Base-by-base conservation (phyloP, 169 alveolate genomes). In the Plasmodium ovale region DNA sequence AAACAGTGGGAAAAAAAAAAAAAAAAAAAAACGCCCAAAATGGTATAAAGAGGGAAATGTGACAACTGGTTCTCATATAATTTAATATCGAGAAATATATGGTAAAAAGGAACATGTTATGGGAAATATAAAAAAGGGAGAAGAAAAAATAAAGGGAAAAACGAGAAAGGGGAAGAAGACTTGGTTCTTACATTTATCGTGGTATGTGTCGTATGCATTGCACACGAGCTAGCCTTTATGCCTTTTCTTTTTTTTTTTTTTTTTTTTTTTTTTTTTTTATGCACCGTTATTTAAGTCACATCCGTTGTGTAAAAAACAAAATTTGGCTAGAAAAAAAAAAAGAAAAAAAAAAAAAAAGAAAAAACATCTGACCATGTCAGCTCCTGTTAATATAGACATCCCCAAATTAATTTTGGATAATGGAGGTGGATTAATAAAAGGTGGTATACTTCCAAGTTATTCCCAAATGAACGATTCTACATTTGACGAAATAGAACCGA, bases 391-490 rank as follows among this genome's bases (percentile, higher is more conserved):
- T 84, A 89, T 92, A 23, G 94, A 94, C 70, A 88, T 73, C 60
- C 97, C 96, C 39, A 65, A 95, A 68, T 92, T 94, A 9, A 97
- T 95, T 35, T 70, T 95, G 42, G 98, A 95, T 70, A 93, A 94
- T 74, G 98, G 98, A 35, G 93, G 95, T n/a, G 98, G 98, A 42
- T 74, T 67, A 54, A 70, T 95, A 49, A 95, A 95, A 89, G 93
- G 94, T 21, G 97, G 97, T 19, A 87, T 92, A 67, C 94, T 95
- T 14, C 91, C 91, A 2, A 68, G 70, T 6, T 84, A 84, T 56
- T 84, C 91, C 7, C 87, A 67, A 59, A 3, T 84, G 14, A 67
- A 49, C 9, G 72, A 56, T 25, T 14, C 65, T 10, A 23, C 23
- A 29, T 35, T 16, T 67, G 92, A 94, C n/a, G 93, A 87, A 59